Evolutionary conservation across 1,284 basidiomycete species (phyloP), one percentile per base, ranked within the genome.

Genomic region (Amylostereum areolatum): DNA sequence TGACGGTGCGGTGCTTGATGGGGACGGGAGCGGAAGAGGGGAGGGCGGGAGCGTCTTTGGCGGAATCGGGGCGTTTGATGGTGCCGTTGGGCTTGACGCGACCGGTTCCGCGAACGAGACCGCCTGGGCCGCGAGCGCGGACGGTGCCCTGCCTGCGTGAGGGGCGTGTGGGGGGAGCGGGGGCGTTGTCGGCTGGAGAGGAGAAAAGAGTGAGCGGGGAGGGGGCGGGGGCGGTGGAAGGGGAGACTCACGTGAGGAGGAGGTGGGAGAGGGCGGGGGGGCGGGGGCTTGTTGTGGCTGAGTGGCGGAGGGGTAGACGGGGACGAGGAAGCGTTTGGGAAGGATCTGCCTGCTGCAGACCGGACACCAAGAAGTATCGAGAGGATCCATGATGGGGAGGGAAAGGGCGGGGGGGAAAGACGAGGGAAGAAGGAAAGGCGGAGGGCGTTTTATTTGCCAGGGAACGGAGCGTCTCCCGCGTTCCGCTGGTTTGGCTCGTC

Each of bases 361-460:
- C 45, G 83, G 83, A 73, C 86, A 88, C 82, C 83, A 88, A 47
- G 75, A 71, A 53, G 80, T 73, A 68, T 85, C 71, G 66, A 73
- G 55, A 45, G 58, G 60, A 52, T 57, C 57, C 58, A 63, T 60
- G 54, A 55, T 55, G 57, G 61, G 47, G 43, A 42, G 42, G 49
- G 50, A 41, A 42, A 8, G 29, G 9, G 45, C 10, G 50, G 11
- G 28, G 28, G 18, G 29, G 44, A 27, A 18, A 50, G 18, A 41
- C 48, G 34, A 39, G 29, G 29, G 31, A 3, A 25, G 18, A 9
- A 48, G 40, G 30, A 33, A 28, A 37, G 36, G 35, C 25, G 18
- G 40, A 33, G 10, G 36, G 5, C 12, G 35, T 30, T 11, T 11
- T 30, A 40, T 31, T 43, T 36, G 37, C 24, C 33, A 48, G 45